Percentiles rank a stretch among this genome's conserved stretches.
These are phyloP conservation scores for Inosperma sp. DNA, from an alignment of 768 basidiomycete species.

Conservation along the genomic window DNA sequence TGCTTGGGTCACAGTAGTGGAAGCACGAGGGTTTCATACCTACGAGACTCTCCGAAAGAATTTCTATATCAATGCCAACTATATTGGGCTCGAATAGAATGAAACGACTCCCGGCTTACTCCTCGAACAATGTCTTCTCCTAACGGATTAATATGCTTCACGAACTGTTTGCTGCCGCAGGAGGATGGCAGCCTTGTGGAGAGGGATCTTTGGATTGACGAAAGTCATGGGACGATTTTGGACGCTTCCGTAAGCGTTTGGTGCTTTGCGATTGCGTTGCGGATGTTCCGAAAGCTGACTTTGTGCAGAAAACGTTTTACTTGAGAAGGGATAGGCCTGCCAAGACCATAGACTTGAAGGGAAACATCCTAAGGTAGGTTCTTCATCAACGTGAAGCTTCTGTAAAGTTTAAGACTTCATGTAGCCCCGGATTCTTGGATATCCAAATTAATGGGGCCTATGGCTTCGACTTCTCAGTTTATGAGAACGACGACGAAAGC, in stretches of 20 bases:
- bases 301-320: slow-evolving; percentile 58
- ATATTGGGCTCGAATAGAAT: too few relatives aligned
- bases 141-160: slow-evolving; percentile 79
- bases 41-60: too few relatives aligned
- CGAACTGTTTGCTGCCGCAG: slow-evolving; percentile 74
- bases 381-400: neutral
- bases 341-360: slow-evolving; percentile 61
- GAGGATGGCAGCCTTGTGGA: slow-evolving; percentile 75
- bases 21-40: too few relatives aligned
- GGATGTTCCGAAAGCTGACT: too few relatives aligned
- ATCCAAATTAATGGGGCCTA: slow-evolving; percentile 90
- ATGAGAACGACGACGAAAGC: slow-evolving; percentile 60
- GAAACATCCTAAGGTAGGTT: slow-evolving; percentile 67
- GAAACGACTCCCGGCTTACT: neutral
- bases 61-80: too few relatives aligned
- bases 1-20: too few relatives aligned
- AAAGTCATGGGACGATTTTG: slow-evolving; percentile 64
- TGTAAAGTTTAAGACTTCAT: neutral
- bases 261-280: too few relatives aligned
- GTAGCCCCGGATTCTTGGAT: slow-evolving; percentile 81
- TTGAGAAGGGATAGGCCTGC: slow-evolving; percentile 55
- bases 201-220: slow-evolving; percentile 81
- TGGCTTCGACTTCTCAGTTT: slow-evolving; percentile 83
- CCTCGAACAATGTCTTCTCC: slow-evolving; percentile 35
- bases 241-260: slow-evolving; percentile 61